A percentile compares a stretch with the other conserved stretches of the same genome.
Conservation (phyloP, 139 green algal species). For the Mesotaenium endlicherianum region DNA sequence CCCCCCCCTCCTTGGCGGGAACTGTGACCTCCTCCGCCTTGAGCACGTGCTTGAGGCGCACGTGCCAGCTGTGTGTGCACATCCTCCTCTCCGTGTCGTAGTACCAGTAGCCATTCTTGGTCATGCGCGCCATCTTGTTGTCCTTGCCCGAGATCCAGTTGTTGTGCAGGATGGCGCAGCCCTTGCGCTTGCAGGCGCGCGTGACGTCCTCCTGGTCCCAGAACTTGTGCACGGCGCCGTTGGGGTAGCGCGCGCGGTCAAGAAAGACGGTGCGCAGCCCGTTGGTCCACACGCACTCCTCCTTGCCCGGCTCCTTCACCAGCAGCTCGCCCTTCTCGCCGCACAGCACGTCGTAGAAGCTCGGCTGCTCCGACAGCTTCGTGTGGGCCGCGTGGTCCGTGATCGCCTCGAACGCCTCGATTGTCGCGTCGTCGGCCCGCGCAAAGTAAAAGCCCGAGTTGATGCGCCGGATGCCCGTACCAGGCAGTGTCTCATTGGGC, state of each 20-base stretch:
- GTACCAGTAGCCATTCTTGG: conserved; percentile 16
- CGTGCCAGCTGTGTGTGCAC: background rate
- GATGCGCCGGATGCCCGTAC: conserved; percentile 33
- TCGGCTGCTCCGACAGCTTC: conserved; percentile 41
- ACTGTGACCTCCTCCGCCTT: background rate
- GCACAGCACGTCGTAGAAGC: conserved; percentile 40
- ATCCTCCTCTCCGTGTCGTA: conserved; percentile 5
- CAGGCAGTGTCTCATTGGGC: conserved; percentile 23
- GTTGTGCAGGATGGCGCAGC: conserved; percentile 44
- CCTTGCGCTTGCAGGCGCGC: conserved; percentile 6
- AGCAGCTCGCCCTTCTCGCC: conserved; percentile 37
- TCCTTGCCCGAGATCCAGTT: conserved; percentile 48
- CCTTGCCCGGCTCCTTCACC: conserved; percentile 20
- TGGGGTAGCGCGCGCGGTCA: conserved; percentile 22
- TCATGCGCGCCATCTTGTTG: conserved; percentile 1
- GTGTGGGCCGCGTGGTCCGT: conserved; percentile 30
- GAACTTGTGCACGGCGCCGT: conserved; percentile 28
- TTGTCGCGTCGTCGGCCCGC: conserved; percentile 5
- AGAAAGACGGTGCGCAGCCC: conserved; percentile 33
- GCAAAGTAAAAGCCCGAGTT: conserved; percentile 48
- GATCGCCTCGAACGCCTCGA: conserved; percentile 27
- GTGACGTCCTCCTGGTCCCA: conserved; percentile 28
- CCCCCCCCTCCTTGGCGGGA: too few species aligned
- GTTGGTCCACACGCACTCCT: conserved; percentile 30
- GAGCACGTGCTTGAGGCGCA: background rate